phyloP scores from a whole-genome alignment of 768 basidiomycete genomes.

The Boletus pseudopeckii region DNA sequence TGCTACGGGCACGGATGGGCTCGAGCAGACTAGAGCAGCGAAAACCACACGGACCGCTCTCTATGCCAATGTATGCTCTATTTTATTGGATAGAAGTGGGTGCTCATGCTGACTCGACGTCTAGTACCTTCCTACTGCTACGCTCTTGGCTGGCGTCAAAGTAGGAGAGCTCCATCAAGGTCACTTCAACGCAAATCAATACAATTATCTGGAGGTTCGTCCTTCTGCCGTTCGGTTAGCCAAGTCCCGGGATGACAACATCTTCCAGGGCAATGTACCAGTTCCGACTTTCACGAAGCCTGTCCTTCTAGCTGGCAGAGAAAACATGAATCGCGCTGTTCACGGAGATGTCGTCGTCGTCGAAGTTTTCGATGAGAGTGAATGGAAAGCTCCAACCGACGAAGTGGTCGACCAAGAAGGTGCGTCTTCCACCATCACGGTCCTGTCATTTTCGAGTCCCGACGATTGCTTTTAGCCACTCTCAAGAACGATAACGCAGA shows the following conservation, averaged over 20 bases:
- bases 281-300: slow-evolving; percentile 73
- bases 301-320: slow-evolving; percentile 79
- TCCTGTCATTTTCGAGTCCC: background rate
- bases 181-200: slow-evolving; percentile 91
- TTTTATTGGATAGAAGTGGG: background rate
- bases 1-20: slow-evolving; percentile 55
- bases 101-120: background rate
- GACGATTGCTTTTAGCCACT: slow-evolving; percentile 47
- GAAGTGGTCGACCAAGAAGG: slow-evolving; percentile 94
- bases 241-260: background rate
- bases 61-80: slow-evolving; percentile 65
- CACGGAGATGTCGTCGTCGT: slow-evolving; percentile 92
- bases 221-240: background rate
- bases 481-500: slow-evolving; percentile 87
- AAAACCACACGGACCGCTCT: slow-evolving; percentile 54
- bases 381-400: slow-evolving; percentile 91
- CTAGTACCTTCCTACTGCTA: slow-evolving; percentile 76
- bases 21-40: slow-evolving; percentile 59
- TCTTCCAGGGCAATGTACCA: slow-evolving; percentile 68
- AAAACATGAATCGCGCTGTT: slow-evolving; percentile 94
- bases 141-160: slow-evolving; percentile 79
- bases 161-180: slow-evolving; percentile 85
- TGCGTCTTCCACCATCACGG: slow-evolving; percentile 31
- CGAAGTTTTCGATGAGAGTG: slow-evolving; percentile 77
- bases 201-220: slow-evolving; percentile 89